These are phyloP conservation scores for Leptomonas pyrrhocoris DNA, from an alignment of 208 protist genomes.

Conservation along the genomic window DNA sequence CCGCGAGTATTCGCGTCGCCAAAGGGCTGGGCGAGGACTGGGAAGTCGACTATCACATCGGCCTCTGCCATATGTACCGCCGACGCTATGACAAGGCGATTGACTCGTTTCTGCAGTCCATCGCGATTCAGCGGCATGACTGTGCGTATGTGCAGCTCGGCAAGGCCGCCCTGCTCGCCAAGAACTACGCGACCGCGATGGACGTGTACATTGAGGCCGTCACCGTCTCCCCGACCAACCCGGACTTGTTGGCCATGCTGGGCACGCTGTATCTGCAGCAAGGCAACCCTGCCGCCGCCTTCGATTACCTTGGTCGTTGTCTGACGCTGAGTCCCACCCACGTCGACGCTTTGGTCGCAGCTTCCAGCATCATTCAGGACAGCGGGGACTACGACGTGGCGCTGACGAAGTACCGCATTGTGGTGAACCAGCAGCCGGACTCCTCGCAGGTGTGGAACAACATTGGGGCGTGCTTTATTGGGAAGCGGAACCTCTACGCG, in stretches of 20 bases:
- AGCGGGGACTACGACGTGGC: constrained; percentile 95
- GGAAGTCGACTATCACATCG: constrained; percentile 93
- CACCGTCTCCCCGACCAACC: constrained; percentile 90
- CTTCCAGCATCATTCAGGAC: constrained; percentile 95
- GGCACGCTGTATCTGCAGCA: constrained; percentile 92
- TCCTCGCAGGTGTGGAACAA: constrained; percentile 98
- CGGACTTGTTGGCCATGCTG: constrained; percentile 91
- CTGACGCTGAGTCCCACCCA: constrained; percentile 92
- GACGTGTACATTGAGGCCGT: constrained; percentile 87
- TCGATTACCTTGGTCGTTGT: constrained; percentile 91
- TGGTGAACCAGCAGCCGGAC: constrained; percentile 82
- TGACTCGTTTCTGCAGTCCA: constrained; percentile 82
- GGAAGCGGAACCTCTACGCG: constrained; percentile 92
- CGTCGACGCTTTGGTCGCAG: constrained; percentile 90
- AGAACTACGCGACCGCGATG: constrained; percentile 71
- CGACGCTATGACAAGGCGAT: constrained; percentile 73
- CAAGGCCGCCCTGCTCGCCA: constrained; percentile 70
- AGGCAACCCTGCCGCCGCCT: constrained; percentile 81
- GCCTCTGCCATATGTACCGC: constrained; percentile 89
- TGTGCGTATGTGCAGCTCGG: constrained; percentile 91
- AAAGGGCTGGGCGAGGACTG: constrained; percentile 78
- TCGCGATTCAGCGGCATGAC: constrained; percentile 90
- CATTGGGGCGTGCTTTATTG: constrained; percentile 97
- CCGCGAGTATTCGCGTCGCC: constrained; percentile 49
- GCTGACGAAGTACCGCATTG: constrained; percentile 95